Conservation (phyloP, 2,329 filamentous ascomycete genomes). For the Aspergillus chevalieri region DNA sequence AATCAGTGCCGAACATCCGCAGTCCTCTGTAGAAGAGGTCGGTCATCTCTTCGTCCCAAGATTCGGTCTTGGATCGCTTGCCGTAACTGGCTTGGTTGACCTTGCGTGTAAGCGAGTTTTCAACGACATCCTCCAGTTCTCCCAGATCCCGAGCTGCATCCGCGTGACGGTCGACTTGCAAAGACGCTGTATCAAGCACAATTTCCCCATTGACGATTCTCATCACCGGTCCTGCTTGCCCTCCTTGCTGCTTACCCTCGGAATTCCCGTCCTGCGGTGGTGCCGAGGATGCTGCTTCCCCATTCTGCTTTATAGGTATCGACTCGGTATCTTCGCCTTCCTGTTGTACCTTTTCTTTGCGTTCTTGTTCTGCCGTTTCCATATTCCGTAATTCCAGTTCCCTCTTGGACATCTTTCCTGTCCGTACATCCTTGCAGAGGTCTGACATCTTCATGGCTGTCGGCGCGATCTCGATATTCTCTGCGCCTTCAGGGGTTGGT, state of each 20-base stretch:
- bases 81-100: conserved; percentile 43
- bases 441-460: conserved; percentile 53
- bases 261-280: conserved; percentile 13
- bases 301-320: conserved; percentile 21
- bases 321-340: conserved; percentile 18
- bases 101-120: conserved; percentile 42
- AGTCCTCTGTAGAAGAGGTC: conserved; percentile 58
- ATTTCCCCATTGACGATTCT: conserved; percentile 54
- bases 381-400: conserved; percentile 54
- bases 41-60: conserved; percentile 54
- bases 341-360: conserved; percentile 34
- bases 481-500: conserved; percentile 44
- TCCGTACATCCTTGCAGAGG: conserved; percentile 48
- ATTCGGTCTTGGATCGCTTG: conserved; percentile 46
- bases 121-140: conserved; percentile 40
- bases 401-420: conserved; percentile 51
- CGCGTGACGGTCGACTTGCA: conserved; percentile 52
- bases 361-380: conserved; percentile 49
- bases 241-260: conserved; percentile 27
- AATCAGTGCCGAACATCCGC: conserved; percentile 60
- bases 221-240: conserved; percentile 43
- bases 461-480: conserved; percentile 48
- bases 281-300: conserved; percentile 16
- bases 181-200: conserved; percentile 47
- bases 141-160: conserved; percentile 45